phyloP scores from a whole-genome alignment of 1,284 basidiomycete species.

The Pseudozyma sp. region DNA sequence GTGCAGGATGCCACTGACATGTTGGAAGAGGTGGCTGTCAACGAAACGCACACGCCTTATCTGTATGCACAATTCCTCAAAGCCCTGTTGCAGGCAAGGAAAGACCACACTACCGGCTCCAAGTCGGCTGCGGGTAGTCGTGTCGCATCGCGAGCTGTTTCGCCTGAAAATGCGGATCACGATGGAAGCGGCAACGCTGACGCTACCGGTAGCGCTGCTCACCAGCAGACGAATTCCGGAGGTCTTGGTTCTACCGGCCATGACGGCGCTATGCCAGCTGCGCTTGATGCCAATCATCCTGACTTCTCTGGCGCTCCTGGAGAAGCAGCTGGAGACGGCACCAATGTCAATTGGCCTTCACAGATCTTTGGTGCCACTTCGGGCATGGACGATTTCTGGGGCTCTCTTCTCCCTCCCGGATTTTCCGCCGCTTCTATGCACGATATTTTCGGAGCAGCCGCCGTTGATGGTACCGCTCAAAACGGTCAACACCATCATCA shows the following conservation, averaged over 20 bases:
- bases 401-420: constrained; percentile 56
- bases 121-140: constrained; percentile 44
- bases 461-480: constrained; percentile 3
- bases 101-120: constrained; percentile 47
- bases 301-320: constrained; percentile 4
- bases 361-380: constrained; percentile 37
- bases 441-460: constrained; percentile 40
- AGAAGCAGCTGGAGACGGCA: constrained; percentile 8
- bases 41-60: constrained; percentile 63
- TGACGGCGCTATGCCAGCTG: constrained; percentile 7
- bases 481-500: not conserved
- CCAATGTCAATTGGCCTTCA: constrained; percentile 34
- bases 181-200: constrained; percentile 6
- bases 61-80: constrained; percentile 64
- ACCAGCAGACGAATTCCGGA: not conserved
- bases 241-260: not conserved
- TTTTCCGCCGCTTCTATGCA: constrained; percentile 51
- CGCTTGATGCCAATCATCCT: constrained; percentile 15
- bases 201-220: not conserved
- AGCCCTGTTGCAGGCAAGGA: constrained; percentile 59
- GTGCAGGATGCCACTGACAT: constrained; percentile 82
- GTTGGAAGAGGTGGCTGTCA: constrained; percentile 62
- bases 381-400: constrained; percentile 59
- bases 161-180: constrained; percentile 26
- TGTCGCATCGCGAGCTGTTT: constrained; percentile 37